Evolutionary conservation across 73 alveolate species (phyloP).

Genomic region (Diophrys appendiculata): DNA sequence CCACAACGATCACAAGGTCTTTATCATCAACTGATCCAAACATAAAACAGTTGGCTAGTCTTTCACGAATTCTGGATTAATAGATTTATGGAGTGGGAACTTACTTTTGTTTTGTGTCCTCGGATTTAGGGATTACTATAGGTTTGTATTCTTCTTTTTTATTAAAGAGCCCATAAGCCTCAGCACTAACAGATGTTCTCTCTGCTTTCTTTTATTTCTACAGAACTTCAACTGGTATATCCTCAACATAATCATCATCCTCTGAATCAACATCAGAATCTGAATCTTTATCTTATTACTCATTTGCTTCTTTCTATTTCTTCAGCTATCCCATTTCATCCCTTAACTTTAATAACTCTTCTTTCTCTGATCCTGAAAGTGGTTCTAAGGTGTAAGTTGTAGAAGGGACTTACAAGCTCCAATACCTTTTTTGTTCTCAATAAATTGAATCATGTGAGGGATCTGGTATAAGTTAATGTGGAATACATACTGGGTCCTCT

Average conservation of each 20-base stretch:
- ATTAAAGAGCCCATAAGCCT: slow-evolving; percentile 97
- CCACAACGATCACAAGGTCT: slow-evolving; percentile 86
- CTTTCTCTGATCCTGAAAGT: slow-evolving; percentile 6
- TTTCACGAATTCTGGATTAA: slow-evolving; percentile 62
- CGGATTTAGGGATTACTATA: slow-evolving; percentile 73
- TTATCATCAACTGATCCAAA: slow-evolving; percentile 80
- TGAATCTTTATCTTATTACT: neutral
- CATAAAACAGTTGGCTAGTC: slow-evolving; percentile 85
- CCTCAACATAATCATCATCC: neutral
- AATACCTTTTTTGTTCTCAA: neutral
- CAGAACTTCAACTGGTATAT: neutral
- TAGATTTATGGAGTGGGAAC: neutral
- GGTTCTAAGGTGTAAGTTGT: slow-evolving; percentile 13
- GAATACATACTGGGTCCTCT: neutral
- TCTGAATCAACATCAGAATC: slow-evolving; percentile 16
- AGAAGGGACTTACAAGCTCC: too few relatives aligned
- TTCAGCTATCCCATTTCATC: neutral
- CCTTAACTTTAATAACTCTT: neutral
- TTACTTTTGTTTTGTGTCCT: slow-evolving; percentile 66
- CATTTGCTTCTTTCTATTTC: too few relatives aligned
- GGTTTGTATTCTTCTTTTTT: slow-evolving; percentile 88
- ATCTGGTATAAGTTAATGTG: neutral
- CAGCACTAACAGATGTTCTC: slow-evolving; percentile 77
- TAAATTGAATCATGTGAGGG: neutral
- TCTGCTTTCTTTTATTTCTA: slow-evolving; percentile 7